Evolutionary conservation across 2,329 filamentous ascomycete species (phyloP).

Genomic region (Fusarium floridanum): DNA sequence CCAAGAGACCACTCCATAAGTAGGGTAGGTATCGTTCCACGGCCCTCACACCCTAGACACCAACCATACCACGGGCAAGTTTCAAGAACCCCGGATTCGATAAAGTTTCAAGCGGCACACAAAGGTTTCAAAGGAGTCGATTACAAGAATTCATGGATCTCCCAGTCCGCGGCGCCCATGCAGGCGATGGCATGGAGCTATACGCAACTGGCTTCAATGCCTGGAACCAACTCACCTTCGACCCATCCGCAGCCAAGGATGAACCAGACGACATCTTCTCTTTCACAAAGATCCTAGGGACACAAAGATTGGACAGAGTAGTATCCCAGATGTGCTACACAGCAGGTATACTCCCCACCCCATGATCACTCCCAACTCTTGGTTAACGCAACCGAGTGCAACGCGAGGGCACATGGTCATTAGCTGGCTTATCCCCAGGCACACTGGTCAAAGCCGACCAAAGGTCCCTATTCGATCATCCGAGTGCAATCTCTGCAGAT

Average conservation of each 20-base stretch:
- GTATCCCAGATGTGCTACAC: conserved; percentile 59
- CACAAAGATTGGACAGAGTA: conserved; percentile 52
- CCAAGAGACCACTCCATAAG: not conserved
- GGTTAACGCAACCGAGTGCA: conserved; percentile 33
- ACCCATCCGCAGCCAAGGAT: conserved; percentile 4
- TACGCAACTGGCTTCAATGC: conserved; percentile 71
- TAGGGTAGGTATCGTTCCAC: not conserved
- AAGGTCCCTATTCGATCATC: conserved; percentile 10
- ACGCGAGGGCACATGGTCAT: conserved; percentile 21
- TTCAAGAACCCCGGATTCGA: not conserved
- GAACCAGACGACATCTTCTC: conserved; percentile 61
- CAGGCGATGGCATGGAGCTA: conserved; percentile 57
- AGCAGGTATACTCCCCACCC: conserved; percentile 51
- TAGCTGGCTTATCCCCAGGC: not conserved
- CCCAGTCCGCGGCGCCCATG: conserved; percentile 1
- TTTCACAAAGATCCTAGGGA: conserved; percentile 60
- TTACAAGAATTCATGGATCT: conserved; percentile 17
- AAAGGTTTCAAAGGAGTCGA: not conserved
- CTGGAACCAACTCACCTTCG: conserved; percentile 66
- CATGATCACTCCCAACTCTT: too few species aligned
- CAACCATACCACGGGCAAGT: not conserved
- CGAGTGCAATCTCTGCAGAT: conserved; percentile 34
- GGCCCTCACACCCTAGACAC: not conserved
- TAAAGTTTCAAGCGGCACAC: not conserved
- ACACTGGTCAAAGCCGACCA: conserved; percentile 15